Percentiles rank a stretch among this genome's conserved stretches.
Evolutionary conservation across 345 rosid species (phyloP).

Genomic region (Schrenkiella parvula): DNA sequence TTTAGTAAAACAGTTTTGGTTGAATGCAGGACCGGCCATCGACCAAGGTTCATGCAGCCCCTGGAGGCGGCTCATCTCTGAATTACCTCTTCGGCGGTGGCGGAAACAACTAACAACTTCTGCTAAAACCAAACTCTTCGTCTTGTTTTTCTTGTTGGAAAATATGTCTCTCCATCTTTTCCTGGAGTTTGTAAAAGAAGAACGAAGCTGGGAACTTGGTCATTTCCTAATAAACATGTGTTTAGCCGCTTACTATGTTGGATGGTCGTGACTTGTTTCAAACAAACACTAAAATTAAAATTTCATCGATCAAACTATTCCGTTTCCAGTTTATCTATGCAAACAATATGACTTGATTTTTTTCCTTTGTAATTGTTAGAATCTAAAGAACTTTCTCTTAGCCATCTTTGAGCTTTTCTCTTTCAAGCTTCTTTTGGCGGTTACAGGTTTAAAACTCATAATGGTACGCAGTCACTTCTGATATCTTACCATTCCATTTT

Average conservation of each 20-base stretch:
- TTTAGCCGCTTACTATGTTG: neutral
- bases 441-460: neutral
- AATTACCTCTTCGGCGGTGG: conserved; percentile 40
- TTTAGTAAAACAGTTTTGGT: neutral
- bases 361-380: too few relatives aligned
- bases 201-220: neutral
- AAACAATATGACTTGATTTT: too few relatives aligned
- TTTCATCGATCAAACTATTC: neutral
- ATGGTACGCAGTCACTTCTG: too few relatives aligned
- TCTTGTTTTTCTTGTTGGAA: neutral
- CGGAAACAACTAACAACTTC: conserved; percentile 27
- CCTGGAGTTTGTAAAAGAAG: neutral
- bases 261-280: neutral
- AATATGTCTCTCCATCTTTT: neutral
- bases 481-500: neutral
- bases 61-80: conserved; percentile 49
- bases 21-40: conserved; percentile 47
- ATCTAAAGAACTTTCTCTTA: too few relatives aligned
- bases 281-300: neutral
- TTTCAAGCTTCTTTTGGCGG: neutral
- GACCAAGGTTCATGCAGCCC: conserved; percentile 50
- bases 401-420: neutral
- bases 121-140: neutral
- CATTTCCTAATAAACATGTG: neutral
- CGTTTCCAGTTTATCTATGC: too few relatives aligned